phyloP scores from a whole-genome alignment of 441 rosid genomes.

The Omphalea diandra region DNA sequence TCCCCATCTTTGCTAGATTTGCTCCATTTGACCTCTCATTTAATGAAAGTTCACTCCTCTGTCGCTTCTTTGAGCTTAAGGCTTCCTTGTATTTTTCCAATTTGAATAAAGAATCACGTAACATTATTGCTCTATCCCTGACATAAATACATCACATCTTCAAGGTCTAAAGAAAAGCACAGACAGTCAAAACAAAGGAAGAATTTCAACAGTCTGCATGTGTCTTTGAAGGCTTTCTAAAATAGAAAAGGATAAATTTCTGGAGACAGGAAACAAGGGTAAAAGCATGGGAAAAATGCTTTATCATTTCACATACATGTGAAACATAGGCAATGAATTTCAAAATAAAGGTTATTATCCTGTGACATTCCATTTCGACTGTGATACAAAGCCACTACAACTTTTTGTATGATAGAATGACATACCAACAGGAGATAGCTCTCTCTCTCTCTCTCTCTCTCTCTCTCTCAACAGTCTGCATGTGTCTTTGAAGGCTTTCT shows the following conservation, averaged over 20 bases:
- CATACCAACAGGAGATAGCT: background rate
- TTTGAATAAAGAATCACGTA: constrained; percentile 45
- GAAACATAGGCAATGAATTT: background rate
- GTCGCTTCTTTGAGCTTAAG: constrained; percentile 45
- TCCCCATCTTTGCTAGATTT: constrained; percentile 37
- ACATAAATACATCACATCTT: constrained; percentile 19
- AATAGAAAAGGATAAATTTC: background rate
- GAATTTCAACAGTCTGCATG: constrained; percentile 3
- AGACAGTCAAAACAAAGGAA: background rate
- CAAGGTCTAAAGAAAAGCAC: constrained; percentile 17
- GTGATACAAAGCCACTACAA: background rate
- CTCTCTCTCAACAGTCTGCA: too few relatives aligned
- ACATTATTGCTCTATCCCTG: constrained; percentile 49
- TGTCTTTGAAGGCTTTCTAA: background rate
- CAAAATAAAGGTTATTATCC: background rate
- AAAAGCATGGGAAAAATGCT: background rate
- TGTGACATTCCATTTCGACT: too few relatives aligned
- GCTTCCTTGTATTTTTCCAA: constrained; percentile 44
- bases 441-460: too few relatives aligned
- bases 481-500: background rate
- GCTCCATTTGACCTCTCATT: constrained; percentile 50
- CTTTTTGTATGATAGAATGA: background rate
- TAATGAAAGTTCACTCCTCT: constrained; percentile 39
- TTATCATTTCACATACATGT: background rate
- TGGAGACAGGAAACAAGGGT: background rate